Evolutionary conservation across 768 basidiomycete species (phyloP), one percentile per base, ranked within the genome.

Genomic region (Asterophora parasitica): DNA sequence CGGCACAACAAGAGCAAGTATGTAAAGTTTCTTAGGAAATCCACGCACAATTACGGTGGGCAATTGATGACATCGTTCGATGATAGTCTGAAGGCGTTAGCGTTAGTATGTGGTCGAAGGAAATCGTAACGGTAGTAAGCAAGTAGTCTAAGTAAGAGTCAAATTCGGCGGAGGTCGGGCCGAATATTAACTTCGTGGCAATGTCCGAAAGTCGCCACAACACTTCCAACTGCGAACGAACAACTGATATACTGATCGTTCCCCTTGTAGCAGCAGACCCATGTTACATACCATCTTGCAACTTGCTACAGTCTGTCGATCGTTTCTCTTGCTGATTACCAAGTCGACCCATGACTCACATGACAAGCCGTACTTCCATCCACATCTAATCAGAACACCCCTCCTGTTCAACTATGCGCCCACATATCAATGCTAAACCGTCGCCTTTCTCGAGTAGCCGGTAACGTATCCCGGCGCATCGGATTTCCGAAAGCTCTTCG

Each of bases 331-430:
- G 19, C 39, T 23, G 26, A 37, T 20, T 46, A 49, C 34, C 52
- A 50, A 23, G 23, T n/a, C n/a, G n/a, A n/a, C n/a, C n/a, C n/a
- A n/a, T n/a, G n/a, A n/a, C n/a, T n/a, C 53, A 49, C 44, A 51
- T 55, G 53, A 42, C 46, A 46, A 30, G 16, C 26, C 28, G 42
- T 30, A 30, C 16, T 32, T 46, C 39, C 36, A 30, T 26, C 30
- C 45, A 42, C 42, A 19, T 51, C 53, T 48, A 46, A 48, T 46
- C 49, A 39, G 46, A 46, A 47, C 20, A 42, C 30, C 32, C 31
- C 41, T 23, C 12, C 17, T 44, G 39, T 13, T 35, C 32, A 23
- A n/a, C 28, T 15, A 6, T 36, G 35, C 35, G 8, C 27, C 8
- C 32, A 16, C 15, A 23, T 23, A 23, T 23, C 23, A 6, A 23